Evolutionary conservation across 2,329 filamentous ascomycete genomes (phyloP), one percentile per base, ranked within the genome.

Genomic region (Incumbomyces delicatus): DNA sequence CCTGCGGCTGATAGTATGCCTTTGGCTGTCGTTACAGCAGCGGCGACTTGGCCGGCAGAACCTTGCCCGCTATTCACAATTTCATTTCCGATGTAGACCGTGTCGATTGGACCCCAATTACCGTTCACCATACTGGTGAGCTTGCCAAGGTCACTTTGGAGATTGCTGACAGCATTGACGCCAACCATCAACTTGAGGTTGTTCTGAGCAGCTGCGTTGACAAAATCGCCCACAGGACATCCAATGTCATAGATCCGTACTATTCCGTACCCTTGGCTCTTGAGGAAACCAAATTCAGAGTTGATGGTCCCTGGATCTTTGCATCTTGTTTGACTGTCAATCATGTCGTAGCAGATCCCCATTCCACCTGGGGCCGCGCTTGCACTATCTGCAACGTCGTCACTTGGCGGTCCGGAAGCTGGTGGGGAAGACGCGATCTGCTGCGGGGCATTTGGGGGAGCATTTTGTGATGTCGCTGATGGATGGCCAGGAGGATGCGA

Each of bases 181-280:
- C 87, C 88, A 11, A 83, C 74, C 64, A 94, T 85, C 29, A 94
- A 67, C 62, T 81, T 81, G 61, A 86, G 75, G 40, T 74, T 74
- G 57, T 78, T 73, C n/a, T 72, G 64, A 57, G 77, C 77, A 32
- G 81, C 83, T 7, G 81, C 81, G 10, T 71, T 64, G 29, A 83
- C 67, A 14, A 84, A 76, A 12, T 72, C 77, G 2, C 72, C 62
- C 33, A 87, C 75, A 58, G 86, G 69, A 63, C 87, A 94, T 63
- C 88, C 85, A 48, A 80, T 78, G 44, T 87, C 87, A 60, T 94
- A 94, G 59, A 85, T 76, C 42, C 88, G 84, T 46, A 94, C 69
- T 31, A 80, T 64, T 14, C 72, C 71, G 64, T 83, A 88, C 12
- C 66, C 63, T 17, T 65, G 61, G 12, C 67, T 68, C 22, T 78